Evolutionary conservation across 805 yeast genomes (phyloP), one percentile per base, ranked within the genome.

Genomic region (Candida koratica): DNA sequence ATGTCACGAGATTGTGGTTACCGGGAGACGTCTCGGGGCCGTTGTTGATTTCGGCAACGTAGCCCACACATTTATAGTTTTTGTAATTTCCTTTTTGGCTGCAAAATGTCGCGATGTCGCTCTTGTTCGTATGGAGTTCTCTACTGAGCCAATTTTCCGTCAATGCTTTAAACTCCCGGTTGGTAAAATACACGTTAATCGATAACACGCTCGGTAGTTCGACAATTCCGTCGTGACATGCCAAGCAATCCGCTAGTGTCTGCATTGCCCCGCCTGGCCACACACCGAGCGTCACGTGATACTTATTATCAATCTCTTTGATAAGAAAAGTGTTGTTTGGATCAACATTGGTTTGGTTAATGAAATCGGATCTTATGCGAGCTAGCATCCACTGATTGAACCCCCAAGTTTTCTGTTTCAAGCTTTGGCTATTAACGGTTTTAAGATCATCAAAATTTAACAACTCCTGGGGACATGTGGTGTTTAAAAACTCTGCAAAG

Each of bases 41-140:
- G 36, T 73, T 75, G 2, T 67, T 66, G 5, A 84, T 73, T 48
- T 80, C 81, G 27, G 85, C 84, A 14, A 84, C 84, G 48, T 71
- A 80, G 0, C 90, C 90, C 32, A 72, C 63, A 22, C 84, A 56
- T 40, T 81, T 81, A 53, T 81, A 84, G 47, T 71, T 75, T 15
- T 58, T 56, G 3, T 57, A 51, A 18, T 66, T 67, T 3, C 15
- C 17, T 6, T 23, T 28, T 11, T 26, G 15, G 14, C 23, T 24
- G 2, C 38, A 25, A 17, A 45, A 45, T 14, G n/a, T 20, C 6
- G 41, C 32, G 22, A 24, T 27, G 10, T 17, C 17, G 23, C 9
- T 12, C 19, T 22, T 36, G 12, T 31, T 25, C 4, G 42, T 38
- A 17, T 36, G 31, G 7, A 44, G 17, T n/a, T 33, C 33, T 15